Percentiles rank a stretch among this genome's conserved stretches.
Conservation (phyloP, 108 stramenopile genomes). For the Pseudonitzschia multiseries region DNA sequence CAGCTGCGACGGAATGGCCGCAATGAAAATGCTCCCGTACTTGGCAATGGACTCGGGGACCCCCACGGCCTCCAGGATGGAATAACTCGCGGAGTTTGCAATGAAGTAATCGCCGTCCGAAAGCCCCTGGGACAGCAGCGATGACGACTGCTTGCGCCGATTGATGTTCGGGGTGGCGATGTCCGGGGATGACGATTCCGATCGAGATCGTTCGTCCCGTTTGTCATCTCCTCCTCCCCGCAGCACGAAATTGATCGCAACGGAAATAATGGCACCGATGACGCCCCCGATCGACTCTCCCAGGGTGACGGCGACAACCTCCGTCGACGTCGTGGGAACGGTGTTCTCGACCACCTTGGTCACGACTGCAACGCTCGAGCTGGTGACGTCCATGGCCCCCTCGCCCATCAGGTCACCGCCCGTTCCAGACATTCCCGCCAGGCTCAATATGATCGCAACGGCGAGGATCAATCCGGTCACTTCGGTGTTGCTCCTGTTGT, state of each 20-base stretch:
- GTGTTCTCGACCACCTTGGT: conserved; percentile 42
- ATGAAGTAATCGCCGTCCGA: conserved; percentile 84
- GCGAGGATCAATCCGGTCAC: not conserved
- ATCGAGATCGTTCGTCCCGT: not conserved
- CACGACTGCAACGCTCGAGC: conserved; percentile 1
- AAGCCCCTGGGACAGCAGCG: conserved; percentile 52
- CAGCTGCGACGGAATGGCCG: conserved; percentile 59
- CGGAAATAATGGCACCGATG: conserved; percentile 47
- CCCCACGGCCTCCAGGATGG: conserved; percentile 59
- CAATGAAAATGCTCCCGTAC: conserved; percentile 52
- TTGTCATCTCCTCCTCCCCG: not conserved
- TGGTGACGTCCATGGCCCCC: not conserved
- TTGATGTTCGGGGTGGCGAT: not conserved
- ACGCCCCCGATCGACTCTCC: conserved; percentile 75
- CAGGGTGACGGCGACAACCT: conserved; percentile 62
- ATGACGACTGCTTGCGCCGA: not conserved
- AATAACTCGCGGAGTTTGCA: conserved; percentile 53
- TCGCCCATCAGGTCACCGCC: not conserved
- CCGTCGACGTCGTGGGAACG: conserved; percentile 61
- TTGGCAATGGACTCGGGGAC: conserved; percentile 58
- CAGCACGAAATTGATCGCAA: not conserved
- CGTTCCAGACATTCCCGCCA: not conserved
- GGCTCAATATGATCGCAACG: not conserved
- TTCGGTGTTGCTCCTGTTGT: not conserved
- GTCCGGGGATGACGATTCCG: too few species aligned